Percentiles rank a stretch among this genome's conserved stretches.
Evolutionary conservation across 2,329 filamentous ascomycete species (phyloP).

Genomic region (Gremmenia infestans): DNA sequence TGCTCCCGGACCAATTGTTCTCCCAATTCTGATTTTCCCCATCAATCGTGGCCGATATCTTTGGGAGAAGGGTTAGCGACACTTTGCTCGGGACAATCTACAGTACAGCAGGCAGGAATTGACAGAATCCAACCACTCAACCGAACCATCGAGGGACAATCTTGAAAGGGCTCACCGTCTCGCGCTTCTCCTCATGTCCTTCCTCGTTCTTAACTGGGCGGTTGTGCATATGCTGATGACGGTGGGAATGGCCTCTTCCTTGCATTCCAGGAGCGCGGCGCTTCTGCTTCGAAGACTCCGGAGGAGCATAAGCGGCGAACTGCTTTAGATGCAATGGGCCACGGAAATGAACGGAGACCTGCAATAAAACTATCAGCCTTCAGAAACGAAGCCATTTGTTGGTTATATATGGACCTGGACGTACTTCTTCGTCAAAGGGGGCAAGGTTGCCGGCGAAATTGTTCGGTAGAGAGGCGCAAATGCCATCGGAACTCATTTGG

Average conservation of each 20-base stretch:
- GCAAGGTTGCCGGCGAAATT: conserved; percentile 56
- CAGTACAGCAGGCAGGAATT: no score
- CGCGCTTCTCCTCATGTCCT: conserved; percentile 40
- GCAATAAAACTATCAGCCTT: neutral
- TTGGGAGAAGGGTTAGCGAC: neutral
- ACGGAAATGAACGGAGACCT: conserved; percentile 70
- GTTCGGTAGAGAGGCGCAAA: conserved; percentile 49
- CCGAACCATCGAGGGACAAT: neutral
- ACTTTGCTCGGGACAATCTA: neutral
- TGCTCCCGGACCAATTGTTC: conserved; percentile 44
- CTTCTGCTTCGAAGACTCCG: conserved; percentile 29
- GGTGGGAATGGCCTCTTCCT: conserved; percentile 39
- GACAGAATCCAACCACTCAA: no score
- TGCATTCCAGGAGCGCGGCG: conserved; percentile 32
- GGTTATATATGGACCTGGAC: conserved; percentile 23
- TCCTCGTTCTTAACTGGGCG: conserved; percentile 30
- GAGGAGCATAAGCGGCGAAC: conserved; percentile 64
- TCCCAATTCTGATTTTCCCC: conserved; percentile 53
- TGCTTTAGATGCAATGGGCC: conserved; percentile 64
- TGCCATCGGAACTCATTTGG: conserved; percentile 49
- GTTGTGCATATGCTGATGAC: conserved; percentile 44
- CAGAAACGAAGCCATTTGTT: neutral
- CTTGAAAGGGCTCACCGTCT: conserved; percentile 16
- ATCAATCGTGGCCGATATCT: conserved; percentile 53
- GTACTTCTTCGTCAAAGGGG: conserved; percentile 66